These are phyloP conservation scores for Aspergillus sp. DNA, from an alignment of 2,329 filamentous ascomycete genomes.

Conservation along the genomic window DNA sequence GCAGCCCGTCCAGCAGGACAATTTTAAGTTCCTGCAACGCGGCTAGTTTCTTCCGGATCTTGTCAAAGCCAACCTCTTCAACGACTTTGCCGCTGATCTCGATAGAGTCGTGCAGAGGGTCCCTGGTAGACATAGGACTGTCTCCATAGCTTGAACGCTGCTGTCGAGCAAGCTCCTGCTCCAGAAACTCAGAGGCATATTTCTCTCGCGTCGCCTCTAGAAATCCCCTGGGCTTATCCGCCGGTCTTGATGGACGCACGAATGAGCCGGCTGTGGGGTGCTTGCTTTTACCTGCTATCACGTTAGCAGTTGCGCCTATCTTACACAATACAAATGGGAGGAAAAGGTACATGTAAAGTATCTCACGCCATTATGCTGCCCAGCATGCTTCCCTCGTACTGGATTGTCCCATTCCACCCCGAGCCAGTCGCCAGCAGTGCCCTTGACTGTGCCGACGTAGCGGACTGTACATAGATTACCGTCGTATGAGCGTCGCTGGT, in stretches of 20 bases:
- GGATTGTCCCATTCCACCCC: slow-evolving; percentile 96
- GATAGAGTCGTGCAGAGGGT: slow-evolving; percentile 46
- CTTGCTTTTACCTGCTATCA: slow-evolving; percentile 48
- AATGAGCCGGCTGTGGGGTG: slow-evolving; percentile 74
- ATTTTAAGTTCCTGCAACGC: slow-evolving; percentile 67
- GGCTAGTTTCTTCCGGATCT: slow-evolving; percentile 73
- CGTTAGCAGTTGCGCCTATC: slow-evolving; percentile 4
- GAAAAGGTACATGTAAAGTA: slow-evolving; percentile 68
- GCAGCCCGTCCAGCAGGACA: slow-evolving; percentile 70
- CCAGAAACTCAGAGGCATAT: slow-evolving; percentile 59
- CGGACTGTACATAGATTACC: slow-evolving; percentile 73
- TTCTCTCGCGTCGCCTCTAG: slow-evolving; percentile 72
- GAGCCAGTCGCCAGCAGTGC: slow-evolving; percentile 73
- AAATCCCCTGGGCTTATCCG: slow-evolving; percentile 64
- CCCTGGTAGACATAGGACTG: background rate
- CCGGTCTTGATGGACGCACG: slow-evolving; percentile 64
- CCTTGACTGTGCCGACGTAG: slow-evolving; percentile 68
- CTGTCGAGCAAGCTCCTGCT: slow-evolving; percentile 22
- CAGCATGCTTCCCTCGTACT: slow-evolving; percentile 80
- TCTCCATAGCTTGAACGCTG: background rate
- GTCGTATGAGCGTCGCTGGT: slow-evolving; percentile 73
- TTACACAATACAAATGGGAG: background rate
- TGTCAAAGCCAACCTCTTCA: slow-evolving; percentile 91
- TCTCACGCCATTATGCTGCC: slow-evolving; percentile 65
- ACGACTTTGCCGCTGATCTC: slow-evolving; percentile 73